Evolutionary conservation across 768 basidiomycete genomes (phyloP).

Genomic region (Macrolepiota albuminosa): DNA sequence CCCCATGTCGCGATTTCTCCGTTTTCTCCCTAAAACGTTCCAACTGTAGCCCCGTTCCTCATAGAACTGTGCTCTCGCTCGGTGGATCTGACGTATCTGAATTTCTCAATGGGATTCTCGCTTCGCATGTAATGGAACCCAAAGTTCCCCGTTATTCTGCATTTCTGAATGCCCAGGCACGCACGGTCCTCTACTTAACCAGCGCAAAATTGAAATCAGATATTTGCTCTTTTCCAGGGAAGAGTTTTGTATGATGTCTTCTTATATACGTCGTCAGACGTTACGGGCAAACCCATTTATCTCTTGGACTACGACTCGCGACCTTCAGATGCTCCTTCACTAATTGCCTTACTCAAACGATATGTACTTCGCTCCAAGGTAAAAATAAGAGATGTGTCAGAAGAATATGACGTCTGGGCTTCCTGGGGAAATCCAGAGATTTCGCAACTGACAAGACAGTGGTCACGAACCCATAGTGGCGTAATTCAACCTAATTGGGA

Average conservation of each 20-base stretch:
- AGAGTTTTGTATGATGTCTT: conserved; percentile 88
- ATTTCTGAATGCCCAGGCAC: conserved; percentile 76
- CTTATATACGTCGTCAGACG: conserved; percentile 57
- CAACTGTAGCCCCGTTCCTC: conserved; percentile 55
- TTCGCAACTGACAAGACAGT: conserved; percentile 31
- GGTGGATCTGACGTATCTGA: conserved; percentile 75
- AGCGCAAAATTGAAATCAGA: conserved; percentile 5
- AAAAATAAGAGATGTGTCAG: conserved; percentile 70
- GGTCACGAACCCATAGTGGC: conserved; percentile 62
- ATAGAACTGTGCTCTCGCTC: conserved; percentile 68
- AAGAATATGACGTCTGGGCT: conserved; percentile 77
- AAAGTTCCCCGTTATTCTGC: conserved; percentile 60
- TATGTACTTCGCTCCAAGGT: conserved; percentile 89
- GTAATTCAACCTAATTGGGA: conserved; percentile 76
- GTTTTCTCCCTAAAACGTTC: conserved; percentile 42
- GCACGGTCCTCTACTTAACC: conserved; percentile 17
- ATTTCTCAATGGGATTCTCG: conserved; percentile 78
- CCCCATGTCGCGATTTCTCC: conserved; percentile 26
- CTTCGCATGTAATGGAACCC: conserved; percentile 40
- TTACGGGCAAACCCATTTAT: conserved; percentile 46
- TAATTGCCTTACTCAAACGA: conserved; percentile 72
- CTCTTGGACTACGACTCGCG: conserved; percentile 70
- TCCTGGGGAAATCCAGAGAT: conserved; percentile 53
- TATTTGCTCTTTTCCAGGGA: conserved; percentile 48
- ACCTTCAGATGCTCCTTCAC: conserved; percentile 51